Base-by-base conservation (phyloP, 306 rosid genomes). In the Albizia julibrissin region DNA sequence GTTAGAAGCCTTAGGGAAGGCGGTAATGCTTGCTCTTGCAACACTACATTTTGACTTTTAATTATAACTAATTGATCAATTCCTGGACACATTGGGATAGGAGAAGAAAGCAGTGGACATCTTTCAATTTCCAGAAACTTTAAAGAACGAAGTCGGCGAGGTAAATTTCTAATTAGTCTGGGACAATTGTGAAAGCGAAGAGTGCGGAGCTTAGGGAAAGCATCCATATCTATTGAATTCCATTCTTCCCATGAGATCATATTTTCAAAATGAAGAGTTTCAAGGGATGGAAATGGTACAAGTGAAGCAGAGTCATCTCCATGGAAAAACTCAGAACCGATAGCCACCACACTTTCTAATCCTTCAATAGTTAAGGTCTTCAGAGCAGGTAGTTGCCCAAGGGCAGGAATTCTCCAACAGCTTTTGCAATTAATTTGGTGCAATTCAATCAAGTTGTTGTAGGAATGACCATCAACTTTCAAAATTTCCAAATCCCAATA, bases 241-340 rank as follows among this genome's bases (percentile, higher is more conserved):
- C 86, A 83, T 39, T n/a, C 24, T 64, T 64, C 31, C 82, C 69
- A 64, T 4, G 44, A 11, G 0, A 33, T 1, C 75, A 83, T 46
- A 1, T 3, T 0, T 0, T 0, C 0, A 21, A 83, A 54, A 3
- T 0, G 0, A 18, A 82, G 54, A 13, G 1, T 0, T 26, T 13
- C 27, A 3, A 82, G 34, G 22, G 78, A 77, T 18, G 67, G 54
- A 58, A 82, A 82, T 0, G 81, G 77, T 67, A 42, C 14, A 0
- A 1, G 7, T 13, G 15, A 42, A 13, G 16, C 4, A 21, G 46
- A 59, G 59, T 12, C 10, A 43, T 18, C 22, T 33, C 3, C 40
- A 40, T 47, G 50, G 29, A 56, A 79, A 42, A 70, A 79, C n/a
- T 80, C 77, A 1, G 0, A 0, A 24, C 26, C 47, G 0, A 79